These are phyloP conservation scores for Populus hybrid DNA, from an alignment of 441 rosid genomes.

Conservation along the genomic window DNA sequence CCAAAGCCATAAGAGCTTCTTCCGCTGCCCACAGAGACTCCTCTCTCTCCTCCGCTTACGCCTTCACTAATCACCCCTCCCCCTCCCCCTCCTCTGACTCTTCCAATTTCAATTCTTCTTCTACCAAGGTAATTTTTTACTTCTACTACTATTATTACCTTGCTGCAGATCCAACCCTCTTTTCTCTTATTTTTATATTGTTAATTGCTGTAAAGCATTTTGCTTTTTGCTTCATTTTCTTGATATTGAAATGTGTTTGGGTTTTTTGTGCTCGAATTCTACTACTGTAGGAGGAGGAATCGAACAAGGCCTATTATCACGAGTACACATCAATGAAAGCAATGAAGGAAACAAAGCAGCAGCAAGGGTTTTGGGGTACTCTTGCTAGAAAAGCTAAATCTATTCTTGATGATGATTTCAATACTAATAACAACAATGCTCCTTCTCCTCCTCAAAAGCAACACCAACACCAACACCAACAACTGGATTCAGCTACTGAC, in stretches of 20 bases:
- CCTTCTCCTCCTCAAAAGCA: slow-evolving; percentile 7
- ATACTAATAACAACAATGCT: slow-evolving; percentile 3
- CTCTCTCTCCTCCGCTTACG: slow-evolving; percentile 83
- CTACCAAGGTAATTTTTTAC: slow-evolving; percentile 13
- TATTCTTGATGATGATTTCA: slow-evolving; percentile 68
- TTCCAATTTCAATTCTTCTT: slow-evolving; percentile 13
- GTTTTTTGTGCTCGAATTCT: neutral
- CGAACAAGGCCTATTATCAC: slow-evolving; percentile 6
- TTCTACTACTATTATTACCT: neutral
- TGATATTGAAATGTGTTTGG: neutral
- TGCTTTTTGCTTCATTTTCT: neutral
- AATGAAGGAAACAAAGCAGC: slow-evolving; percentile 54
- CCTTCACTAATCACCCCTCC: slow-evolving; percentile 23
- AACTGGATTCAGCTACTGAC: slow-evolving; percentile 27
- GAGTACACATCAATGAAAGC: slow-evolving; percentile 45
- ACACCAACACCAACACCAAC: slow-evolving; percentile 4
- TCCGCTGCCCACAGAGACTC: slow-evolving; percentile 73
- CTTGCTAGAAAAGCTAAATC: slow-evolving; percentile 93
- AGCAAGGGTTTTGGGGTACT: slow-evolving; percentile 81
- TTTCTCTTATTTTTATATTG: neutral
- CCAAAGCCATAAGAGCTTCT: slow-evolving; percentile 81
- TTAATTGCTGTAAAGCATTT: neutral
- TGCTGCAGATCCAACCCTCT: neutral
- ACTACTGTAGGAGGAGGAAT: slow-evolving; percentile 36
- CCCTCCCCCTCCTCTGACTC: slow-evolving; percentile 26